Evolutionary conservation across 148 eudicot species (phyloP).

Genomic region (Vaccinium vitisidaea): DNA sequence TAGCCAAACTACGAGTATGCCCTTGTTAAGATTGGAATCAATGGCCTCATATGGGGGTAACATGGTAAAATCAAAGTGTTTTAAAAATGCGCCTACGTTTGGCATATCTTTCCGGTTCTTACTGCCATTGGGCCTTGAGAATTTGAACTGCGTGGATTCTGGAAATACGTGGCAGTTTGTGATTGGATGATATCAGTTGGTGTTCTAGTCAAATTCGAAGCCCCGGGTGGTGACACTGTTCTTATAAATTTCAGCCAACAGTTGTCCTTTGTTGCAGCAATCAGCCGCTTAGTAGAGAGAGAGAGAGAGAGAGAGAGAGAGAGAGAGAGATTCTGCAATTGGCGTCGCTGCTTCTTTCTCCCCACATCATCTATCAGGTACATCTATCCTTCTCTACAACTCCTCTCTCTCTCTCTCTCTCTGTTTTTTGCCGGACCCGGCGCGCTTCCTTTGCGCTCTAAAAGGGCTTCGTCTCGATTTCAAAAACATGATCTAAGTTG

Average conservation of each 20-base stretch:
- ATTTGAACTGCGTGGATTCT: neutral
- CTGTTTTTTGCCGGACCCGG: no score
- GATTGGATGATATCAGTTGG: neutral
- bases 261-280: neutral
- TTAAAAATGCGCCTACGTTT: neutral
- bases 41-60: neutral
- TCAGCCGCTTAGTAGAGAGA: conserved; percentile 9
- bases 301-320: conserved; percentile 12
- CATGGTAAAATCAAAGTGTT: neutral
- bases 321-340: neutral
- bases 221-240: neutral
- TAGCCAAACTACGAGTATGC: neutral
- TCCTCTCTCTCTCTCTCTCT: neutral
- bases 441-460: no score
- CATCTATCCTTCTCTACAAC: neutral
- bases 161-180: neutral
- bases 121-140: neutral
- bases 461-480: no score
- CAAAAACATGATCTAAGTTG: neutral
- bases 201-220: neutral
- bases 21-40: neutral
- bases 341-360: conserved; percentile 9
- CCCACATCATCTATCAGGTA: neutral
- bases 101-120: neutral
- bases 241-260: neutral